These are phyloP conservation scores for Aspergillus thermomutatus DNA, from an alignment of 2,329 filamentous ascomycete species.

Conservation along the genomic window DNA sequence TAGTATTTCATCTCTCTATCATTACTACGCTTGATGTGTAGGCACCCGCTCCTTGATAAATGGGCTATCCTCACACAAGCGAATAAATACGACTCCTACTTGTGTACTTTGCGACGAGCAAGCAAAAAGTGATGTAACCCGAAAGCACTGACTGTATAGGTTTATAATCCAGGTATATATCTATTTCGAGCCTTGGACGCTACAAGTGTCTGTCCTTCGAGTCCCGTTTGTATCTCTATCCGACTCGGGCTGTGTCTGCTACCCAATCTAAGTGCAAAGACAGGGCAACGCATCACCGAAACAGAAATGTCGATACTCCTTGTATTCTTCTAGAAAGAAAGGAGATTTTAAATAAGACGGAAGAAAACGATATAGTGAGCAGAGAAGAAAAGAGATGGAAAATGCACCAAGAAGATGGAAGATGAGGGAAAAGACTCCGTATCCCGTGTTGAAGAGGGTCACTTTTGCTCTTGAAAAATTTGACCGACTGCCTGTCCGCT, in stretches of 20 bases:
- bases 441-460: slow-evolving; percentile 29
- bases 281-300: background rate
- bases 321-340: slow-evolving; percentile 4
- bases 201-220: too few relatives aligned
- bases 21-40: background rate
- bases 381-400: slow-evolving; percentile 7
- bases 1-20: background rate
- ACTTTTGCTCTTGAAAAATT: slow-evolving; percentile 12
- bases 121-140: background rate
- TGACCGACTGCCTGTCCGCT: background rate
- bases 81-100: background rate
- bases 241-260: background rate
- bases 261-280: background rate
- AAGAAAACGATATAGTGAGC: background rate
- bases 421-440: slow-evolving; percentile 14
- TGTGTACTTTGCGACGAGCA: background rate
- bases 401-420: slow-evolving; percentile 6
- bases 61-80: background rate
- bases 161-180: background rate
- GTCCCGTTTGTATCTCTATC: background rate
- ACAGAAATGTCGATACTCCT: background rate
- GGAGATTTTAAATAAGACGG: too few relatives aligned
- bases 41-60: background rate
- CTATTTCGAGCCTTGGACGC: background rate
- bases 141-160: background rate